Percentiles rank a stretch among this genome's conserved stretches.
Evolutionary conservation across 2,329 filamentous ascomycete species (phyloP).

Genomic region (Talaromyces sp.): DNA sequence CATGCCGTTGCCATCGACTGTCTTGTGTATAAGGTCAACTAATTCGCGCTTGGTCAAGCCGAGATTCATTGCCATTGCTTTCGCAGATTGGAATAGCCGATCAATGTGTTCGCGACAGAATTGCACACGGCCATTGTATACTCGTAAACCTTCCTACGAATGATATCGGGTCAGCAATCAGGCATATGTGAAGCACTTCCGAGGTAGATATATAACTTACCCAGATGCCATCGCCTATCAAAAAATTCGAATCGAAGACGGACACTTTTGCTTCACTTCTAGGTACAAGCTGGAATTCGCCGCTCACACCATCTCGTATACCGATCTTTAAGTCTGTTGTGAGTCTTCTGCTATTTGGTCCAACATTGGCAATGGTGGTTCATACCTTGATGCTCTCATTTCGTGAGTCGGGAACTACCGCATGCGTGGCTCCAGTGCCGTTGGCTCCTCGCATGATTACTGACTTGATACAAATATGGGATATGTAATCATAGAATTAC

Average conservation of each 20-base stretch:
- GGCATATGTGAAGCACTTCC: not conserved
- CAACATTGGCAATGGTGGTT: not conserved
- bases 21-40: not conserved
- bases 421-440: constrained; percentile 5
- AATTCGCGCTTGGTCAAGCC: not conserved
- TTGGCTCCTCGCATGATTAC: not conserved
- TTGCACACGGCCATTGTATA: constrained; percentile 1
- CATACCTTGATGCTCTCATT: not conserved
- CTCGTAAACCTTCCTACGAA: not conserved
- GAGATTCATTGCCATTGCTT: constrained; percentile 8
- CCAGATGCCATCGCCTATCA: constrained; percentile 2
- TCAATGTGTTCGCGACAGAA: constrained; percentile 1
- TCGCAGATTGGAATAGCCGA: not conserved
- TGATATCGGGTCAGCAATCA: not conserved
- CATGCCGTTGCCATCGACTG: not conserved
- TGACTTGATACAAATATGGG: no score
- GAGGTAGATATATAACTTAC: not conserved
- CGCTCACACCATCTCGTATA: not conserved
- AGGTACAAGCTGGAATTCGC: not conserved
- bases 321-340: not conserved
- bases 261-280: not conserved
- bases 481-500: not conserved
- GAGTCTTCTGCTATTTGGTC: not conserved
- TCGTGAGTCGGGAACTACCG: not conserved
- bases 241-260: constrained; percentile 1